Base-by-base conservation (phyloP, 208 protist species). In the Trypanosoma boissoni region DNA sequence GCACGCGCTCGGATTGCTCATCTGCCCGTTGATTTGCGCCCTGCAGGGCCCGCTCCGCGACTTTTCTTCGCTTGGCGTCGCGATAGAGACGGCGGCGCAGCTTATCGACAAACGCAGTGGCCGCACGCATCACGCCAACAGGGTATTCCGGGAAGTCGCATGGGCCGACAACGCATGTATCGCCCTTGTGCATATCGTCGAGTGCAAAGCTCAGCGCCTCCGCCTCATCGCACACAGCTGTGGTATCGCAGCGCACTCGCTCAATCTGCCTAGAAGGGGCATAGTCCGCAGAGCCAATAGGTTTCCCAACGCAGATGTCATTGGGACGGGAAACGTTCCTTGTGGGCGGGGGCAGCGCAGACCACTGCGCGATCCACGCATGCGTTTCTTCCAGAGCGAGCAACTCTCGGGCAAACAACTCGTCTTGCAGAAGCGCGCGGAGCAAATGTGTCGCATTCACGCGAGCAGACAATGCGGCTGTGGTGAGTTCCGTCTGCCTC, bases 131-230 rank as follows among this genome's bases (percentile, higher is more conserved):
- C 8, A 64, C 48, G 23, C 3, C 24, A 18, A 48, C 9, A 3
- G 34, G 21, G 24, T 56, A 56, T 20, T 24, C 8, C n/a, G 46
- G 26, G 27, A 37, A 12, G 3, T 18, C 24, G 12, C 32, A 26
- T 20, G 3, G 0, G 14, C 18, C 3, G 28, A 18, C 1, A 28
- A 12, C 8, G 12, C 34, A 7, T 12, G 21, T 14, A 8, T 28
- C 24, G 1, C 2, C 26, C 26, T 21, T 18, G 0, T 34, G 4
- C 16, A 56, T 34, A 18, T 48, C 8, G 16, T 55, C 58, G 3
- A 64, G 46, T n/a, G 58, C 24, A 26, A 56, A 64, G 27, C 46
- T 56, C 6, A 64, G 36, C 36, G 42, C 46, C 48, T 64, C 58
- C 8, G 58, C 58, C 36, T 54, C 58, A 29, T 56, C 34, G 46